Base-by-base conservation (phyloP, 345 rosid genomes). In the Sonneratia alba region DNA sequence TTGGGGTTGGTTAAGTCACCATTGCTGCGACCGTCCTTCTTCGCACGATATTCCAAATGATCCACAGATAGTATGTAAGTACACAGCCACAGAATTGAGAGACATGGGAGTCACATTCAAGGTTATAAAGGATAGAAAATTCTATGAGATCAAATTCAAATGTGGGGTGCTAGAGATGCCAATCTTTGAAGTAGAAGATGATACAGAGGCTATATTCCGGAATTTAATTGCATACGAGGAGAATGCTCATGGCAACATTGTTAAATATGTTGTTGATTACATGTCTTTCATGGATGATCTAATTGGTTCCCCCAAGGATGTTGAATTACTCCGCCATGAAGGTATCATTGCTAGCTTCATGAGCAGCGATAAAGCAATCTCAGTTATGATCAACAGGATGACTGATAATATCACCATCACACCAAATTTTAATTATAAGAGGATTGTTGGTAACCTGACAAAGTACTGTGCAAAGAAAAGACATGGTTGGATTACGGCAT, bases 71-170 rank as follows among this genome's bases (percentile, higher is more conserved):
- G 4, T 0, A 12, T 32, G 6, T 42, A 76, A 13, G 10, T 66
- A 66, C 10, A 68, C 73, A 27, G 77, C 80, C 4, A 37, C 45
- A 13, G 66, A 74, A 70, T n/a, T n/a, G n/a, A n/a, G n/a, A n/a
- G n/a, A n/a, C n/a, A n/a, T n/a, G n/a, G n/a, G n/a, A n/a, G n/a
- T 81, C 73, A 67, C 65, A 48, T 75, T 79, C 37, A 21, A 48
- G 67, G 21, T 3, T 32, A 34, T n/a, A 0, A 27, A 22, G 2
- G 27, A 24, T n/a, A 15, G n/a, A 3, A 65, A 43, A 32, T 55
- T 78, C 34, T 72, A 78, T 4, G 72, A 78, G 16, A 66, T 78
- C 27, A 49, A 9, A 12, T 78, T 81, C 36, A 67, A 73, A 19
- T 24, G 71, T 13, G 77, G 72, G 0, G 10, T 45, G 16, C 3